Percentiles rank a stretch among this genome's conserved stretches.
phyloP scores from a whole-genome alignment of 2,329 filamentous ascomycete genomes.

The Bipolaris sorokiniana region DNA sequence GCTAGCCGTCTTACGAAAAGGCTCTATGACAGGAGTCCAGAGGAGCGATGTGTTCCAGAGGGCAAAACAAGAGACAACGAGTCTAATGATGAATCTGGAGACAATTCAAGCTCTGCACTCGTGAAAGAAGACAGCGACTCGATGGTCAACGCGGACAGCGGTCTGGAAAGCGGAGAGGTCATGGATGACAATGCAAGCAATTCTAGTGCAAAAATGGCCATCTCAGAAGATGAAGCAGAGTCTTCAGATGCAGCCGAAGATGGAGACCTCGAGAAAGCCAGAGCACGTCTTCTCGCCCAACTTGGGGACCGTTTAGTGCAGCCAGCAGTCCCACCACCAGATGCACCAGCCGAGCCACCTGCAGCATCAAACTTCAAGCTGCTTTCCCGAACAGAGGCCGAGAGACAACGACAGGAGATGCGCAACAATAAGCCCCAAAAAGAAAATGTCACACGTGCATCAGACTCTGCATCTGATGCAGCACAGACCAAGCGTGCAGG shows the following conservation, averaged over 20 bases:
- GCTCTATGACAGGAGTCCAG: slow-evolving; percentile 12
- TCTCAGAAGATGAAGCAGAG: slow-evolving; percentile 29
- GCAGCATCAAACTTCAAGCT: background rate
- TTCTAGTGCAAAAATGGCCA: slow-evolving; percentile 29
- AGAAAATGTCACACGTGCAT: background rate
- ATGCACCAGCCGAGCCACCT: background rate
- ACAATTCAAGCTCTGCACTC: background rate
- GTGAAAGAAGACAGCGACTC: background rate
- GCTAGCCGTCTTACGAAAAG: slow-evolving; percentile 66
- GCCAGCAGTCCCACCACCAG: slow-evolving; percentile 17
- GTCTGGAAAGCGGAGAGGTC: background rate
- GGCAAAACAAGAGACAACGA: slow-evolving; percentile 1
- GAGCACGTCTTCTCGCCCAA: slow-evolving; percentile 54
- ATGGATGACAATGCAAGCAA: slow-evolving; percentile 9
- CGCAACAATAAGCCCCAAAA: slow-evolving; percentile 11
- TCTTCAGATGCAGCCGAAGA: slow-evolving; percentile 12
- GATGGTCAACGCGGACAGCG: background rate
- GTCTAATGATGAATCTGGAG: background rate
- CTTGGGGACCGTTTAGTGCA: slow-evolving; percentile 45
- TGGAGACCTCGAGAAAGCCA: slow-evolving; percentile 57
- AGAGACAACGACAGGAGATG: slow-evolving; percentile 28
- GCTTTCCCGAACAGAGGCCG: slow-evolving; percentile 29
- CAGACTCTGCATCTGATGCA: background rate
- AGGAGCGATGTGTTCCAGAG: background rate
- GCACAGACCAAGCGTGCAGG: background rate